phyloP scores from a whole-genome alignment of 305 asterid genomes.

The Caryopteris hybrid region DNA sequence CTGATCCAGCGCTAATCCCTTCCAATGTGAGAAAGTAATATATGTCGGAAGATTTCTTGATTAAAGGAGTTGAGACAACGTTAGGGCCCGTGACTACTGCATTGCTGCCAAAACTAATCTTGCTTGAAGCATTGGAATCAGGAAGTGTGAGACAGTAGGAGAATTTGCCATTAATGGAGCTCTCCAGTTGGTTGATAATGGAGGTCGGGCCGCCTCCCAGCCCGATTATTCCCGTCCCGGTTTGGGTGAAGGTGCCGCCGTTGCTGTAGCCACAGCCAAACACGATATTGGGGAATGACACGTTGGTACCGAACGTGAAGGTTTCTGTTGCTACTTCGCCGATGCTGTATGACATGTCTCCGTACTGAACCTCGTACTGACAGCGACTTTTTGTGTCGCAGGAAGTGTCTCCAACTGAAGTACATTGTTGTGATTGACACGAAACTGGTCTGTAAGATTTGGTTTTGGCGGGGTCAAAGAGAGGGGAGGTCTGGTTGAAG shows the following conservation, averaged over 20 bases:
- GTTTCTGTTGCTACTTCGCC: conserved; percentile 54
- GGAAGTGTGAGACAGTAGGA: conserved; percentile 37
- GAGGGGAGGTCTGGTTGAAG: conserved; percentile 37
- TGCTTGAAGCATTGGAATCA: conserved; percentile 25
- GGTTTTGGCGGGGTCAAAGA: conserved; percentile 38
- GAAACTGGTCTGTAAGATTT: conserved; percentile 26
- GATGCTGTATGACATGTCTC: conserved; percentile 39
- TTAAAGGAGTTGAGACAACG: conserved; percentile 38
- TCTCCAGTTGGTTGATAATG: conserved; percentile 32
- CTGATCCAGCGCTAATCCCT: conserved; percentile 33
- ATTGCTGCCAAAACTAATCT: conserved; percentile 40
- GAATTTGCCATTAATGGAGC: conserved; percentile 33
- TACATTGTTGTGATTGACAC: conserved; percentile 35
- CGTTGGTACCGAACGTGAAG: conserved; percentile 21
- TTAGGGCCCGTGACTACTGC: conserved; percentile 28
- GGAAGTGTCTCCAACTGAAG: neutral
- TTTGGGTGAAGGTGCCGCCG: conserved; percentile 28
- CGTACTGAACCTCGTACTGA: conserved; percentile 36
- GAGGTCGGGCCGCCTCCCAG: conserved; percentile 42
- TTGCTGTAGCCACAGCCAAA: conserved; percentile 52
- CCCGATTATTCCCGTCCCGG: conserved; percentile 42
- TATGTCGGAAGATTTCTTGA: conserved; percentile 23
- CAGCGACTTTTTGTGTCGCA: conserved; percentile 25
- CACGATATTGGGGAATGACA: conserved; percentile 20
- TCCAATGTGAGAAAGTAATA: conserved; percentile 50